Percentiles rank a stretch among this genome's conserved stretches.
phyloP scores from a whole-genome alignment of 2,329 filamentous ascomycete genomes.

The Ascocoryne sarcoides region DNA sequence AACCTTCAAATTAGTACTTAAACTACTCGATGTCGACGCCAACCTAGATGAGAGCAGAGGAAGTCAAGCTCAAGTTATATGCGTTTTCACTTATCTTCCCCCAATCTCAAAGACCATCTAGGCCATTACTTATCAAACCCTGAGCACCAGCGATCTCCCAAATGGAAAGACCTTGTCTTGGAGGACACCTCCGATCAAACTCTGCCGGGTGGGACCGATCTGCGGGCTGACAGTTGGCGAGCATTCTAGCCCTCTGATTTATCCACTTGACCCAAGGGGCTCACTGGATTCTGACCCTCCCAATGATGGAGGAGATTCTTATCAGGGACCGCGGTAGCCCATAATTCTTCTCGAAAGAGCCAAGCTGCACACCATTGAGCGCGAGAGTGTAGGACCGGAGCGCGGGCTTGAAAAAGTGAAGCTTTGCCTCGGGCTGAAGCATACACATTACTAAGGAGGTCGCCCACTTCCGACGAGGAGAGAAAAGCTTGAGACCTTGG shows the following conservation, averaged over 20 bases:
- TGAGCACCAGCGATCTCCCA: background rate
- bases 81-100: background rate
- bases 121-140: background rate
- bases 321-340: background rate
- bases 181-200: background rate
- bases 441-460: background rate
- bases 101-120: background rate
- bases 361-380: background rate
- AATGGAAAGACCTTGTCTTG: background rate
- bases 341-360: background rate
- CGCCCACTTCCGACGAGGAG: background rate
- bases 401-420: no score
- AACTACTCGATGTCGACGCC: no score
- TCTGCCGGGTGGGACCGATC: background rate
- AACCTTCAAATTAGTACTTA: no score
- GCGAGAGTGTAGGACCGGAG: no score
- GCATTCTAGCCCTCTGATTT: background rate
- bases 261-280: background rate
- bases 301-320: background rate
- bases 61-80: background rate
- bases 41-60: no score
- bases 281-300: background rate
- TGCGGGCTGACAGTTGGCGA: background rate
- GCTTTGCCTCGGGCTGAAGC: background rate
- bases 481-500: constrained; percentile 1